Evolutionary conservation across 371 early-diverging fungal genomes (phyloP), one percentile per base, ranked within the genome.

Genomic region (Lichtheimia hyalospora): DNA sequence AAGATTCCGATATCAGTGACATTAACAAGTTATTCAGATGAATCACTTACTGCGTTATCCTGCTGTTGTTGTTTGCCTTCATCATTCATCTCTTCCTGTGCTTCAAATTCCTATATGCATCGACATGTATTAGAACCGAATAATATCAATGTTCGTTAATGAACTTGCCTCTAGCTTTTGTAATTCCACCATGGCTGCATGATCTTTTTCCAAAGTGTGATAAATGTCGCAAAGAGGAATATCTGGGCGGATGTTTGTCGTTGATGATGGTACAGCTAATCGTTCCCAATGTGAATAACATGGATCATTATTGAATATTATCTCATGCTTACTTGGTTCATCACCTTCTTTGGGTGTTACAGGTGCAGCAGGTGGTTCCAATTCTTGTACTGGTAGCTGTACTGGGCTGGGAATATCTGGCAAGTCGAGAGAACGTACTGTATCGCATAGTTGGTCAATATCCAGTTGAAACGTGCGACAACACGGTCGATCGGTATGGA

Each of bases 161-260:
- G 21, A 46, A 44, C 46, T 66, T 56, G 65, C 68, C 63, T 84
- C 85, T 57, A 82, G 60, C 63, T 87, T 80, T 40, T 82, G 70
- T 28, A 86, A 81, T 63, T 89, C 92, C 23, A 81, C 76, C 77
- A 88, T 85, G 1, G 83, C 86, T 41, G 85, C 83, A 44, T 75
- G 74, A 68, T 94, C 91, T 60, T 86, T 77, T 62, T 96, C 96
- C 28, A 93, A 70, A 5, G 92, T 89, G 63, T 90, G 90, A 66
- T 86, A 94, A 41, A 90, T 71, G 53, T 87, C 89, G 63, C 79
- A 81, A 3, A 89, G 63, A 14, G 90, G 88, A n/a, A 82, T 40
- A 27, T 62, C 53, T n/a, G 41, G 48, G 24, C 44, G 46, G 7
- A 46, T 46, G n/a, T 6, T 6, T 34, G 34, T 34, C 2, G 34